Conservation (phyloP, 176 grass and related monocot genomes). For the Poa pratensis region DNA sequence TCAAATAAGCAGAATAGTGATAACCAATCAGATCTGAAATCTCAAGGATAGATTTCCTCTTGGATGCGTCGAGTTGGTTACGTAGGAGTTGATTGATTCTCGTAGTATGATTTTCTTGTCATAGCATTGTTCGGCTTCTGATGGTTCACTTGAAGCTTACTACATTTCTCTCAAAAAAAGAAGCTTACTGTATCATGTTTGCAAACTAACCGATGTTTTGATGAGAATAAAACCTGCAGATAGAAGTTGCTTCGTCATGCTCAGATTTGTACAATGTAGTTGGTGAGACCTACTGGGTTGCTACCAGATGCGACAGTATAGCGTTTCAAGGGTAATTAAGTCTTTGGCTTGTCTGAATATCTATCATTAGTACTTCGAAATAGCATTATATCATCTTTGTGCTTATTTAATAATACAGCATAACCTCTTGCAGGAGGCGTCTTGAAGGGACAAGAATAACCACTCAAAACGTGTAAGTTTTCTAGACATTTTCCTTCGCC, state of each 20-base stretch:
- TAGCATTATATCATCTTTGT: conserved; percentile 18
- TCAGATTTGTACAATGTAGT: conserved; percentile 84
- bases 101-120: conserved; percentile 2
- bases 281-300: conserved; percentile 93
- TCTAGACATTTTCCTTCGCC: neutral
- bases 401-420: conserved; percentile 42
- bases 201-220: conserved; percentile 33
- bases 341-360: conserved; percentile 28
- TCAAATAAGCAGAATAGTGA: neutral
- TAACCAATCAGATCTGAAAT: conserved; percentile 23
- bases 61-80: conserved; percentile 2
- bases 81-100: conserved; percentile 26
- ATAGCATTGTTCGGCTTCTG: neutral
- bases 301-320: conserved; percentile 84
- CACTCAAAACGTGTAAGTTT: conserved; percentile 77
- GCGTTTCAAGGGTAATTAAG: conserved; percentile 76
- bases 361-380: neutral
- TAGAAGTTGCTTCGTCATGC: conserved; percentile 82
- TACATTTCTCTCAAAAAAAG: neutral
- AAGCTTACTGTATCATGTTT: conserved; percentile 40
- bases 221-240: conserved; percentile 58
- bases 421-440: conserved; percentile 77
- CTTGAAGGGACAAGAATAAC: conserved; percentile 99
- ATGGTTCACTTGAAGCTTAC: conserved; percentile 29
- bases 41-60: conserved; percentile 19